phyloP scores from a whole-genome alignment of 1,284 basidiomycete genomes.

The Waitea zeae region DNA sequence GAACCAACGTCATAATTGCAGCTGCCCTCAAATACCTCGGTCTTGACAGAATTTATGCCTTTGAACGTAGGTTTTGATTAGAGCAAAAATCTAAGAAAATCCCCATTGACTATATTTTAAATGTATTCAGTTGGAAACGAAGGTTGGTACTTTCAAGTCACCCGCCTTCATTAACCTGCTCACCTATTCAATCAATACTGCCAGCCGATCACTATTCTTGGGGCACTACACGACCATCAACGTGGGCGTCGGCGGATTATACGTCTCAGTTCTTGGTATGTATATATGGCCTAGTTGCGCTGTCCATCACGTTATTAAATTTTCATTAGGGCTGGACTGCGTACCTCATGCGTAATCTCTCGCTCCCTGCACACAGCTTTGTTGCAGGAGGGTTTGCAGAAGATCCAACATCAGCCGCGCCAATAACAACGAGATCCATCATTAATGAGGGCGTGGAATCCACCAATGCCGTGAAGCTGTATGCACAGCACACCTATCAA shows the following conservation, averaged over 20 bases:
- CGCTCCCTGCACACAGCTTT: constrained; percentile 13
- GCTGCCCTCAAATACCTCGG: constrained; percentile 15
- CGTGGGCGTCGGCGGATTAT: constrained; percentile 15
- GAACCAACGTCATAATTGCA: constrained; percentile 1
- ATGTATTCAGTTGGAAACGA: constrained; percentile 18
- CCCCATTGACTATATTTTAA: too few species aligned
- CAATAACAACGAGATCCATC: constrained; percentile 15
- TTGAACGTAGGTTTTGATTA: constrained; percentile 12
- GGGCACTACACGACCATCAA: constrained; percentile 11
- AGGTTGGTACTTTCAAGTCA: too few species aligned
- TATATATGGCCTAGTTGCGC: constrained; percentile 1
- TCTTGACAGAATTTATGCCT: constrained; percentile 14
- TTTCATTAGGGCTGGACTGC: constrained; percentile 15
- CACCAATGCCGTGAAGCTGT: constrained; percentile 14
- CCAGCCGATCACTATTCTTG: constrained; percentile 16
- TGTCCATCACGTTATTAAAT: neutral
- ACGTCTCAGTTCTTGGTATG: constrained; percentile 15
- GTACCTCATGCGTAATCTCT: constrained; percentile 12
- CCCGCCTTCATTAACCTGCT: too few species aligned
- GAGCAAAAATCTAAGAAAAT: neutral
- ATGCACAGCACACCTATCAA: constrained; percentile 19
- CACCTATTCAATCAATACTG: too few species aligned
- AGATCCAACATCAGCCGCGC: constrained; percentile 13
- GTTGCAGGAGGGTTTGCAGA: constrained; percentile 16
- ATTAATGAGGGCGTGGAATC: constrained; percentile 15